A percentile compares a stretch with the other conserved stretches of the same genome.
Evolutionary conservation across 1,284 basidiomycete species (phyloP).

Genomic region (Porphyrellus sp.): DNA sequence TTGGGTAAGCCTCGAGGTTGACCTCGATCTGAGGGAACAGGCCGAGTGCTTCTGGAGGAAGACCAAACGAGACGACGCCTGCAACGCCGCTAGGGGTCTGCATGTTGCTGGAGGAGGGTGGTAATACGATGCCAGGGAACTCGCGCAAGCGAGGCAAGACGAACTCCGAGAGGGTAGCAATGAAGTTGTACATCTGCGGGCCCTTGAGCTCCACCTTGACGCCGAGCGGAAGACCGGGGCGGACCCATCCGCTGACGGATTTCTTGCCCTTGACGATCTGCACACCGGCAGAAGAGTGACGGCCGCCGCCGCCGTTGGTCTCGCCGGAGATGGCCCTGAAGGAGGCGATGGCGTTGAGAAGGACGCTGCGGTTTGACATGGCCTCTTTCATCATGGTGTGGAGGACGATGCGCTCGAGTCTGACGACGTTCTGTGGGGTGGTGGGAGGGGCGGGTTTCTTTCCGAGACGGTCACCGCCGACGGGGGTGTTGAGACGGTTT

Average conservation of each 20-base stretch:
- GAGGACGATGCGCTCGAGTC: slow-evolving; percentile 81
- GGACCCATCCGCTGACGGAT: slow-evolving; percentile 83
- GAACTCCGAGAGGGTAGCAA: slow-evolving; percentile 87
- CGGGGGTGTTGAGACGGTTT: slow-evolving; percentile 67
- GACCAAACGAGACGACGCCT: slow-evolving; percentile 87
- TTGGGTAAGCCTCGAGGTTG: slow-evolving; percentile 86
- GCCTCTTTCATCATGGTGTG: slow-evolving; percentile 85
- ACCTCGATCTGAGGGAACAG: slow-evolving; percentile 95
- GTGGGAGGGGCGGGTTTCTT: slow-evolving; percentile 64
- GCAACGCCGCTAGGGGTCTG: slow-evolving; percentile 74
- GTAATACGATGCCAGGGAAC: slow-evolving; percentile 78
- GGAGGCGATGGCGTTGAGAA: slow-evolving; percentile 86
- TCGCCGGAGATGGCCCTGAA: slow-evolving; percentile 88
- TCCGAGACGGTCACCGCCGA: slow-evolving; percentile 68
- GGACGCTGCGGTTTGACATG: slow-evolving; percentile 66
- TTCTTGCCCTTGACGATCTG: slow-evolving; percentile 79
- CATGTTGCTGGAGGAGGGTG: slow-evolving; percentile 58
- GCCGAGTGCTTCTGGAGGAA: slow-evolving; percentile 81
- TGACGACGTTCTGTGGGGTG: slow-evolving; percentile 64
- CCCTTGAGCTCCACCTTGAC: slow-evolving; percentile 90
- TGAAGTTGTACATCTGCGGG: slow-evolving; percentile 91
- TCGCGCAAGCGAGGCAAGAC: slow-evolving; percentile 92
- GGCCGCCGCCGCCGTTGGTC: slow-evolving; percentile 65
- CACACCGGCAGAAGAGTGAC: slow-evolving; percentile 70
- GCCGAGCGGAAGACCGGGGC: slow-evolving; percentile 80